A percentile compares a stretch with the other conserved stretches of the same genome.
Conservation (phyloP, 2,329 filamentous ascomycete species). For the Huntiella omanensis region DNA sequence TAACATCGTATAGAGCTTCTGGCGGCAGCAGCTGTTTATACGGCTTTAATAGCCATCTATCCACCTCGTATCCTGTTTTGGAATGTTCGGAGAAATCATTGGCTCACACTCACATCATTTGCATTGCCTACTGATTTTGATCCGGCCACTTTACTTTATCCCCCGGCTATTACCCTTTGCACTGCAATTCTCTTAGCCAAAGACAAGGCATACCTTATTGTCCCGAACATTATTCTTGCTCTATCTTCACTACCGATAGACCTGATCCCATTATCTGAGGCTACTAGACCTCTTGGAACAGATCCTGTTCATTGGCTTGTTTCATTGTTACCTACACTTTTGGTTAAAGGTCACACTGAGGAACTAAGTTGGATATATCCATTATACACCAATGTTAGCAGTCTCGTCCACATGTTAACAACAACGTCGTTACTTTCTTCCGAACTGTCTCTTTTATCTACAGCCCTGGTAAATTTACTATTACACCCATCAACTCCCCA, state of each 20-base stretch:
- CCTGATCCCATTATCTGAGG: conserved; percentile 40
- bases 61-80: conserved; percentile 38
- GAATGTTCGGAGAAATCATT: conserved; percentile 23
- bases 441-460: conserved; percentile 73
- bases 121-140: conserved; percentile 62
- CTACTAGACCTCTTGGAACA: not conserved
- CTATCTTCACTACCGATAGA: conserved; percentile 57
- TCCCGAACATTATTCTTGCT: conserved; percentile 68
- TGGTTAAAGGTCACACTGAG: conserved; percentile 14
- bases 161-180: conserved; percentile 54
- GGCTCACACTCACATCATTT: conserved; percentile 22
- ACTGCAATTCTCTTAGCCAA: conserved; percentile 56
- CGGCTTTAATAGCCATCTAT: conserved; percentile 31
- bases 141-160: conserved; percentile 79
- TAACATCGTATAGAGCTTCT: conserved; percentile 23
- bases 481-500: conserved; percentile 66
- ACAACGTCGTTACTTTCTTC: conserved; percentile 75
- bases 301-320: conserved; percentile 56
- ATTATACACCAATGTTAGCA: conserved; percentile 59
- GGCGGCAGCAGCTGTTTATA: conserved; percentile 20
- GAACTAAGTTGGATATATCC: conserved; percentile 40
- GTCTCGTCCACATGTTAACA: conserved; percentile 59
- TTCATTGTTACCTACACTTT: conserved; percentile 45
- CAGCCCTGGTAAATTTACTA: conserved; percentile 63
- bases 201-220: conserved; percentile 37